Evolutionary conservation across 169 alveolate species (phyloP), one percentile per base, ranked within the genome.

Genomic region (Plasmodium gonderi): DNA sequence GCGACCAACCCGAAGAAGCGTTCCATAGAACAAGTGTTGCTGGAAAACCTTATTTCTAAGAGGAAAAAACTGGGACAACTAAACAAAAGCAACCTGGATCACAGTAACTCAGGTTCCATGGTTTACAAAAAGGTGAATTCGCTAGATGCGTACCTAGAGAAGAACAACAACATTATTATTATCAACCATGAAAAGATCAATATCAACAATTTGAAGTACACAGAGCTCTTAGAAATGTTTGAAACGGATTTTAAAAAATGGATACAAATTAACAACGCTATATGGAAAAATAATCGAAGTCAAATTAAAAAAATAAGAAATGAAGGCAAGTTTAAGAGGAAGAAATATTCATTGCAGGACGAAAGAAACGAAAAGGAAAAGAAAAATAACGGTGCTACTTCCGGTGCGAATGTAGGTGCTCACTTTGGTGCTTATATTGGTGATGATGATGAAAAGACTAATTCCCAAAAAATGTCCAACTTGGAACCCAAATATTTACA

Each of bases 281-380:
- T 83, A 69, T 83, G 92, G 92, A 83, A 69, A 83, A 83, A 72
- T 83, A 83, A 83, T 83, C 33, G 92, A 72, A 74, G 47, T 29
- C 85, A 83, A 83, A 83, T 83, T 72, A 47, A 51, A 60, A 83
- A 83, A 83, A 69, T 83, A 7, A 29, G 77, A 69, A 83, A n/a
- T 31, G 92, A 83, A 60, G 78, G 40, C 23, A 69, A 51, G 44
- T 31, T 0, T 33, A 72, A 47, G 77, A 83, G 65, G 64, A 83
- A 83, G 77, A 45, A 17, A 49, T 45, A 69, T 69, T 72, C 92
- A 17, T 76, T 83, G 38, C 60, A 42, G 29, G 72, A 64, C 4
- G 83, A 83, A 20, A 36, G 26, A 60, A 36, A 60, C n/a, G 33
- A 20, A 20, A 17, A 23, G 0, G 72, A n/a, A 60, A 60, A 36